Evolutionary conservation across 2,329 filamentous ascomycete genomes (phyloP).

Genomic region (Ophiostoma australiae): DNA sequence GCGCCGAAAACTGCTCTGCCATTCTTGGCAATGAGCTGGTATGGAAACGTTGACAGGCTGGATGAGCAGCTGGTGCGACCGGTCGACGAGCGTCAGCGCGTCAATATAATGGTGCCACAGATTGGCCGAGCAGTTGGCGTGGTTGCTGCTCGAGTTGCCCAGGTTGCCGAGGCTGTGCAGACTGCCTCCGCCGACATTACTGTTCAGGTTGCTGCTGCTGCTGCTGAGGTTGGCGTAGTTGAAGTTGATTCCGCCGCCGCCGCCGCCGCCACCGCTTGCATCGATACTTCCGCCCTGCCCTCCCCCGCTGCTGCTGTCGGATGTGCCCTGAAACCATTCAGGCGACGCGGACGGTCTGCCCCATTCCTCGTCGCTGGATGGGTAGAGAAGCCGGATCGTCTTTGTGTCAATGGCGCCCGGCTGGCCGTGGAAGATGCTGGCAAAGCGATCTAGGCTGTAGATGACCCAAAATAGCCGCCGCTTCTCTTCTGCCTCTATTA

Average conservation of each 20-base stretch:
- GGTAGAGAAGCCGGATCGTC: slow-evolving; percentile 23
- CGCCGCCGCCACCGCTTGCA: not conserved
- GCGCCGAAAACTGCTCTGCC: slow-evolving; percentile 25
- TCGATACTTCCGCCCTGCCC: not conserved
- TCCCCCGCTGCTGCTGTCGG: not conserved
- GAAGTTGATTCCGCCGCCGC: not conserved
- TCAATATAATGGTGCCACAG: slow-evolving; percentile 26
- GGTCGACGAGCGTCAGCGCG: slow-evolving; percentile 23
- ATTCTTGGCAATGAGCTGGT: slow-evolving; percentile 24
- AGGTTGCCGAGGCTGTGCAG: not conserved
- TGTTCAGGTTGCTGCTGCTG: not conserved
- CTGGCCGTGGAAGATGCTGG: slow-evolving; percentile 24
- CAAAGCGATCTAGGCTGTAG: slow-evolving; percentile 26
- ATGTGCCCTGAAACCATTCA: slow-evolving; percentile 21
- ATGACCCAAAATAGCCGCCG: slow-evolving; percentile 26
- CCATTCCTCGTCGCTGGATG: slow-evolving; percentile 22
- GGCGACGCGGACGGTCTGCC: slow-evolving; percentile 12
- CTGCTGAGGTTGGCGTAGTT: slow-evolving; percentile 6
- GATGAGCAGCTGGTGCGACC: slow-evolving; percentile 24
- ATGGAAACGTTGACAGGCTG: slow-evolving; percentile 24
- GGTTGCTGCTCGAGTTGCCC: not conserved
- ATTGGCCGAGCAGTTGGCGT: not conserved
- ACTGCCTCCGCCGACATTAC: not conserved
- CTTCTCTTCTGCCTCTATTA: slow-evolving; percentile 24
- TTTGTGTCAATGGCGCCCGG: slow-evolving; percentile 23